These are phyloP conservation scores for Auriscalpium microsporum DNA, from an alignment of 768 basidiomycete genomes.

Conservation along the genomic window DNA sequence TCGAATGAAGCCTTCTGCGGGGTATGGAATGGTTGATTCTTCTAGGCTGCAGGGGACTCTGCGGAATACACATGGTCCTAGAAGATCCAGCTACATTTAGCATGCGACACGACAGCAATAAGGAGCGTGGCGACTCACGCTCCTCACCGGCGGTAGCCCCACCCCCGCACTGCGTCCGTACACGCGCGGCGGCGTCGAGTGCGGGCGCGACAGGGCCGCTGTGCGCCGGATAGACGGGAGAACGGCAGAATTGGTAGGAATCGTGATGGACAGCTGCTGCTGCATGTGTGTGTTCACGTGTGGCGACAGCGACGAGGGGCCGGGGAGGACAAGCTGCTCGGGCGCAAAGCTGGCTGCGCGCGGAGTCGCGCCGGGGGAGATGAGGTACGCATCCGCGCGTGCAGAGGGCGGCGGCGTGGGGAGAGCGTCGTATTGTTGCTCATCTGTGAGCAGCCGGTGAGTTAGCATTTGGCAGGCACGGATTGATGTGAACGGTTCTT, in stretches of 20 bases:
- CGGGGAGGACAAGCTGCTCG: background rate
- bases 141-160: background rate
- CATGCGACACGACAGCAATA: background rate
- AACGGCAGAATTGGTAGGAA: background rate
- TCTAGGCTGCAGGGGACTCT: background rate
- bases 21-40: background rate
- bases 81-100: background rate
- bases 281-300: background rate
- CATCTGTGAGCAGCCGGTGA: background rate
- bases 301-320: background rate
- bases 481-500: background rate
- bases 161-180: background rate
- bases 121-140: background rate
- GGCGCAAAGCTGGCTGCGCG: background rate
- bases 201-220: background rate
- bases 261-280: background rate
- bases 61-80: background rate
- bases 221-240: background rate
- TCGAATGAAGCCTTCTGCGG: background rate
- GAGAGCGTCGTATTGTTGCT: background rate
- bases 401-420: background rate
- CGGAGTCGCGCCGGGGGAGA: background rate
- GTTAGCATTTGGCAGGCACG: background rate
- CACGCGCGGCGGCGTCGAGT: background rate
- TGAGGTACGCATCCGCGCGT: background rate